A percentile compares a stretch with the other conserved stretches of the same genome.
phyloP scores from a whole-genome alignment of 1,284 basidiomycete genomes.

The Microbotryomycetes sp. region DNA sequence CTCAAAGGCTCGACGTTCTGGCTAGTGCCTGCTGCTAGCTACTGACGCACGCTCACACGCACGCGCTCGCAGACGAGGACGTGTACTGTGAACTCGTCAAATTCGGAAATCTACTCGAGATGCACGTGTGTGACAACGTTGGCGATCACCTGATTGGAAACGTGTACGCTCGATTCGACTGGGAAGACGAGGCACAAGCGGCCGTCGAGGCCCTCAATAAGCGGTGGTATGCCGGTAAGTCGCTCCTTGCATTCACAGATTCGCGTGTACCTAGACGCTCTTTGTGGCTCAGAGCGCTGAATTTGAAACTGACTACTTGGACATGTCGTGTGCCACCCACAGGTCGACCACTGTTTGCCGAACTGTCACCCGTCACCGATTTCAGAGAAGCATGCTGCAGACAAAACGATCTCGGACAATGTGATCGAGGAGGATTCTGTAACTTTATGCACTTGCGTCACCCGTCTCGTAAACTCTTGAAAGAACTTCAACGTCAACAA shows the following conservation, averaged over 20 bases:
- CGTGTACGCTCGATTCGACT: conserved; percentile 96
- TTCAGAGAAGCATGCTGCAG: conserved; percentile 98
- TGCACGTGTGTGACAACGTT: conserved; percentile 99
- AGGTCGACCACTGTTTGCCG: conserved; percentile 96
- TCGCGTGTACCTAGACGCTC: conserved; percentile 2
- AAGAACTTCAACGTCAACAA: conserved; percentile 71
- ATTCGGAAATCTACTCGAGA: conserved; percentile 89
- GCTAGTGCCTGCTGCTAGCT: not conserved
- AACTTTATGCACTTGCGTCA: conserved; percentile 94
- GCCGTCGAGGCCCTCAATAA: conserved; percentile 91
- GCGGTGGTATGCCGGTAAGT: conserved; percentile 91
- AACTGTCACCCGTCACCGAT: conserved; percentile 95
- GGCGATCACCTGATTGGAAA: conserved; percentile 98
- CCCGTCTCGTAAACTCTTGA: conserved; percentile 71
- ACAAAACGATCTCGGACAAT: conserved; percentile 92
- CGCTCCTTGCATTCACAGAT: conserved; percentile 1
- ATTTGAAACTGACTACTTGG: not conserved
- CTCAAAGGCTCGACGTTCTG: conserved; percentile 44
- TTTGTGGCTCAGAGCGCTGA: not conserved
- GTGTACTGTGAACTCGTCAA: conserved; percentile 67
- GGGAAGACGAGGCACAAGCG: conserved; percentile 92
- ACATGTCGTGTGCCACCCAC: conserved; percentile 9
- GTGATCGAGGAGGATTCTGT: conserved; percentile 66
- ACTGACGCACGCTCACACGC: not conserved
- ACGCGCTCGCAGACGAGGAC: conserved; percentile 27